phyloP scores from a whole-genome alignment of 805 yeast species.

The Priceomyces fermenticarens region DNA sequence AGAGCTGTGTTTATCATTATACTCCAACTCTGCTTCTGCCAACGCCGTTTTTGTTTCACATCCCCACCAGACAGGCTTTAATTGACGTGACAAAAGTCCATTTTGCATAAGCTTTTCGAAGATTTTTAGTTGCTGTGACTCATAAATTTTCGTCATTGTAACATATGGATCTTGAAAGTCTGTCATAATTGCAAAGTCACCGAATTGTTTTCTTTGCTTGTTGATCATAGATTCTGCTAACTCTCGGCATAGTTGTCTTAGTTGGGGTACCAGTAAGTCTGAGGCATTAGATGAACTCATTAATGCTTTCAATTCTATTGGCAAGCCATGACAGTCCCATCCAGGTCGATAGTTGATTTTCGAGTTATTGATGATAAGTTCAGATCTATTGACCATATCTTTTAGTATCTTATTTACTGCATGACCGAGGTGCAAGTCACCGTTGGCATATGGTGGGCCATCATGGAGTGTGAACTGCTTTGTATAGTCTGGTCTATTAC shows the following conservation, averaged over 20 bases:
- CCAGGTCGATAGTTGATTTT: constrained; percentile 80
- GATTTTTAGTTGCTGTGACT: constrained; percentile 67
- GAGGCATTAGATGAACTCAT: constrained; percentile 18
- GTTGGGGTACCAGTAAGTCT: constrained; percentile 44
- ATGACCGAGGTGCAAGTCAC: constrained; percentile 88
- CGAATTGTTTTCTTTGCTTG: constrained; percentile 62
- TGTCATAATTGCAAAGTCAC: constrained; percentile 74
- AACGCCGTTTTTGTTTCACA: constrained; percentile 90
- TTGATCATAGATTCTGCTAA: constrained; percentile 70
- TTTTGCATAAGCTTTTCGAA: constrained; percentile 63
- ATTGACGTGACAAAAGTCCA: constrained; percentile 75
- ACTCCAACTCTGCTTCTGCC: constrained; percentile 95
- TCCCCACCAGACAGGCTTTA: constrained; percentile 97
- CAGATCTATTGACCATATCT: constrained; percentile 76
- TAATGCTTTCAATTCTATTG: constrained; percentile 84
- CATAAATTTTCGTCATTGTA: constrained; percentile 72
- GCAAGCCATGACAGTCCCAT: constrained; percentile 99
- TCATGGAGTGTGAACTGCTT: constrained; percentile 74
- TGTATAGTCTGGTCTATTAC: constrained; percentile 17
- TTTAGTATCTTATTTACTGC: constrained; percentile 86
- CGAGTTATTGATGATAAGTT: constrained; percentile 55
- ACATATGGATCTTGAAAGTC: constrained; percentile 73
- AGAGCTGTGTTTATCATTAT: constrained; percentile 67
- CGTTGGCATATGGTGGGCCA: constrained; percentile 99
- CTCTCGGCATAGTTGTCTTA: constrained; percentile 60